Conservation (phyloP, 1,284 basidiomycete genomes). For the Hypsizygus ulmarius region DNA sequence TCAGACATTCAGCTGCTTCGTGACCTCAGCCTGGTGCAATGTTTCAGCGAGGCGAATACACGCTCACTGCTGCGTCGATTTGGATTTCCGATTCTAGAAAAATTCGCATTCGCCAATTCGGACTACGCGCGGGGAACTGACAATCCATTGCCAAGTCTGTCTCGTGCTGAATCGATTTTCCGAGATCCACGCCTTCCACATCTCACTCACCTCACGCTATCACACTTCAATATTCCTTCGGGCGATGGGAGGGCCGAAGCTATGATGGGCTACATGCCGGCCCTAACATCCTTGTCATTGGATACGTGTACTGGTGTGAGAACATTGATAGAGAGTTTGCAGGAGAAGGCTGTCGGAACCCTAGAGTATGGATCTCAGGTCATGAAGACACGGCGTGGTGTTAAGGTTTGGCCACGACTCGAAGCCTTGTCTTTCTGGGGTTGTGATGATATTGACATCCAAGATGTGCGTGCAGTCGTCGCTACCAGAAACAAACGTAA, state of each 20-base stretch:
- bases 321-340: slow-evolving; percentile 27
- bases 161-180: slow-evolving; percentile 35
- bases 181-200: slow-evolving; percentile 36
- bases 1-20: slow-evolving; percentile 29
- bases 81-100: slow-evolving; percentile 40
- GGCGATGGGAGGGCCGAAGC: slow-evolving; percentile 28
- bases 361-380: neutral
- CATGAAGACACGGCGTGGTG: slow-evolving; percentile 26
- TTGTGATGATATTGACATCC: slow-evolving; percentile 43
- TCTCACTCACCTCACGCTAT: slow-evolving; percentile 36
- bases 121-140: slow-evolving; percentile 13
- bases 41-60: slow-evolving; percentile 37
- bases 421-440: slow-evolving; percentile 48
- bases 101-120: slow-evolving; percentile 37
- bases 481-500: slow-evolving; percentile 34
- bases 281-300: slow-evolving; percentile 33
- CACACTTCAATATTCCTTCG: slow-evolving; percentile 29
- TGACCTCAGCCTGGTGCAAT: slow-evolving; percentile 39
- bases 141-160: slow-evolving; percentile 24
- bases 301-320: slow-evolving; percentile 30
- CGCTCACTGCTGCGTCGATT: slow-evolving; percentile 39
- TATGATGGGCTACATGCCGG: slow-evolving; percentile 35
- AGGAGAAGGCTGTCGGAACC: slow-evolving; percentile 23
- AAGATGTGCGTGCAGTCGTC: slow-evolving; percentile 34
- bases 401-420: slow-evolving; percentile 46